Evolutionary conservation across 176 grass and related monocot genomes (phyloP), one percentile per base, ranked within the genome.

Genomic region (Cenchrus purpureus): DNA sequence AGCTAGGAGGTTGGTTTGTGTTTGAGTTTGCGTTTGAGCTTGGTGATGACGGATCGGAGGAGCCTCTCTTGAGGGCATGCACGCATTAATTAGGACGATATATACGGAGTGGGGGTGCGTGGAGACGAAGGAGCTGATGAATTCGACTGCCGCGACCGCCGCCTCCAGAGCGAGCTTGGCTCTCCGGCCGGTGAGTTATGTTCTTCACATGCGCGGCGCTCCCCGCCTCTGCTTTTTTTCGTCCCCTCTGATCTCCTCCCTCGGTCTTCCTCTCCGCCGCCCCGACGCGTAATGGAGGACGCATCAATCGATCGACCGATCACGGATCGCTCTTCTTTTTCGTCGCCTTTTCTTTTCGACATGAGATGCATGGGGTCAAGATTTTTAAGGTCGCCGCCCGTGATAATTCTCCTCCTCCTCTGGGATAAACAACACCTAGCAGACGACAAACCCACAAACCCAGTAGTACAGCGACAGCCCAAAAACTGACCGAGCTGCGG

Each of bases 161-260:
- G 71, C 68, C 67, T 50, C 72, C 74, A 46, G 42, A 34, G 58
- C 68, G 42, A 34, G 58, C 68, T 20, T 22, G 8, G 43, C 61
- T 57, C 61, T 57, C 83, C 90, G 79, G 88, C 92, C 92, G 90
- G 88, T 89, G 79, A 89, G 88, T 95, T 95, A 95, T 86, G 68
- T 89, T 88, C 44, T 90, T 95, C 93, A 95, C 93, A 92, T 95
- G 93, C 88, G 76, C 64, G 80, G 57, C 85, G 90, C 86, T 87
- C 85, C 87, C 45, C 56, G 55, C 93, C 85, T 70, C 59, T 87
- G 63, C 91, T 88, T 95, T 92, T 84, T 25, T 2, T 32, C 31
- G 31, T 32, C 31, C 31, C 31, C 31, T 32, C 31, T 4, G 19
- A 6, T 19, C 15, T 7, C 4, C 55, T n/a, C 20, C 57, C 19